These are phyloP conservation scores for Arthrinium phaeospermum DNA, from an alignment of 2,329 filamentous ascomycete genomes.

Conservation along the genomic window DNA sequence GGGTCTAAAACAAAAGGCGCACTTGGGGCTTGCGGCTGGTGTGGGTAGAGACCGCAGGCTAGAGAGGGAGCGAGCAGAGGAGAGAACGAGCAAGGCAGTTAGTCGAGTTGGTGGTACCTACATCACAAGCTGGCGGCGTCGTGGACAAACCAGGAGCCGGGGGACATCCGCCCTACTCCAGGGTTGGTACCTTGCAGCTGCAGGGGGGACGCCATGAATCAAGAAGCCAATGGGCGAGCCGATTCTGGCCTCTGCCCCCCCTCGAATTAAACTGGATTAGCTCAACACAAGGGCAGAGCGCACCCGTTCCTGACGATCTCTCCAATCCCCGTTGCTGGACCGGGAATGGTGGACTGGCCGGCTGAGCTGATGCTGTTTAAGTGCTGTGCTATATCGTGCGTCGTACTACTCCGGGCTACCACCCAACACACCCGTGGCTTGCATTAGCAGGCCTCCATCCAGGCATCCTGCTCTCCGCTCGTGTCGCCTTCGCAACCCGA, in stretches of 20 bases:
- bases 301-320: slow-evolving; percentile 20
- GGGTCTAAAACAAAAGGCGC: slow-evolving; percentile 17
- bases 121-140: slow-evolving; percentile 10
- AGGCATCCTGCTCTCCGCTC: background rate
- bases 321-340: slow-evolving; percentile 9
- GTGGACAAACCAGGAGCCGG: slow-evolving; percentile 18
- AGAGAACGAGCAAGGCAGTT: background rate
- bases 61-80: background rate
- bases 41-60: background rate
- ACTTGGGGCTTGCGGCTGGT: slow-evolving; percentile 1
- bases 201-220: slow-evolving; percentile 15
- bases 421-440: slow-evolving; percentile 15
- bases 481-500: background rate
- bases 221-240: background rate
- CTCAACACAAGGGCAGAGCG: slow-evolving; percentile 17
- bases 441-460: slow-evolving; percentile 10
- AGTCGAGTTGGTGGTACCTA: slow-evolving; percentile 8
- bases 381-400: slow-evolving; percentile 13
- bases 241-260: background rate
- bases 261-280: slow-evolving; percentile 15
- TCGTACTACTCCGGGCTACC: slow-evolving; percentile 16
- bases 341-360: background rate
- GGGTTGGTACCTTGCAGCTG: slow-evolving; percentile 19
- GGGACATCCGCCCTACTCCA: slow-evolving; percentile 15
- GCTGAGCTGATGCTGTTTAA: background rate